Conservation (phyloP, 148 eudicot species). For the Cornus kousa region DNA sequence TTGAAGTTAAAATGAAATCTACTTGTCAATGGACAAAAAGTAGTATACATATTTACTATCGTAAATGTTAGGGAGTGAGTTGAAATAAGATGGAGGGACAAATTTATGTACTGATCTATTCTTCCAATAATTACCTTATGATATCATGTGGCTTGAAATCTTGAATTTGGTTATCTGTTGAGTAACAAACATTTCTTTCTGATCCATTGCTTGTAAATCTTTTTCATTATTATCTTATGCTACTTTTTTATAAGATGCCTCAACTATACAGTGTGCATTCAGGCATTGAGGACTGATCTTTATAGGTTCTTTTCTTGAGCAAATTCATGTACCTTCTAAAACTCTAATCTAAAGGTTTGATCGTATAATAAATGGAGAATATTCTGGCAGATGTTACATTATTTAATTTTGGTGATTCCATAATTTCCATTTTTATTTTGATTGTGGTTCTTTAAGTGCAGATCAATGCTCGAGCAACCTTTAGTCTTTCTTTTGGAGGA, state of each 20-base stretch:
- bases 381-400: neutral
- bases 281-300: neutral
- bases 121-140: neutral
- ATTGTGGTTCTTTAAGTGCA: constrained; percentile 20
- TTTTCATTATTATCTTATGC: neutral
- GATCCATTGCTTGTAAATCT: neutral
- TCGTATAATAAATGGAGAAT: neutral
- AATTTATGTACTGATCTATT: neutral
- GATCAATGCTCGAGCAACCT: constrained; percentile 91
- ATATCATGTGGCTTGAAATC: neutral
- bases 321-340: neutral
- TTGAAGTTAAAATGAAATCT: neutral
- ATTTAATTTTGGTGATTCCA: constrained; percentile 3
- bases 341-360: neutral
- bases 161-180: neutral
- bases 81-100: neutral
- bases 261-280: neutral
- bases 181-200: neutral
- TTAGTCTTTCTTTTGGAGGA: constrained; percentile 80
- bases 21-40: neutral
- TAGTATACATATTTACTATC: too few species aligned
- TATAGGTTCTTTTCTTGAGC: neutral
- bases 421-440: neutral
- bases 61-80: neutral
- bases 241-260: neutral